Evolutionary conservation across 352 stramenopile genomes (phyloP).

Genomic region (Thalassiosira oceanica): DNA sequence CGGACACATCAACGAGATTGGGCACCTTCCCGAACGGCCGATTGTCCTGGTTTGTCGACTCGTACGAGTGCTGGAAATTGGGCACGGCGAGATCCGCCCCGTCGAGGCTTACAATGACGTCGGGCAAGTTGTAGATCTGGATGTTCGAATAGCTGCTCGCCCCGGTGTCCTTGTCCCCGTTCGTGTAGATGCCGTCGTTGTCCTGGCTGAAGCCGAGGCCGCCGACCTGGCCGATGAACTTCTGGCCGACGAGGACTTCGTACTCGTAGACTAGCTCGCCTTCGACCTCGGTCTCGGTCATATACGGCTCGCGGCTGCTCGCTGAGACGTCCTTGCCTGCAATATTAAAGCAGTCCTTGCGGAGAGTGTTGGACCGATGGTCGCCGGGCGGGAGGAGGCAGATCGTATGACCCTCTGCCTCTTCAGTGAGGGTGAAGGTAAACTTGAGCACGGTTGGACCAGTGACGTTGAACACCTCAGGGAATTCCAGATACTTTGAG

Average conservation of each 20-base stretch:
- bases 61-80: constrained; percentile 4
- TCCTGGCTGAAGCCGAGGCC: constrained; percentile 10
- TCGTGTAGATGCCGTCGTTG: constrained; percentile 5
- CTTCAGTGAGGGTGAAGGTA: constrained; percentile 9
- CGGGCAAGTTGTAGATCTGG: constrained; percentile 10
- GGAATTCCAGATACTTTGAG: constrained; percentile 65
- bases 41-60: constrained; percentile 2
- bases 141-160: constrained; percentile 9
- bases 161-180: not conserved
- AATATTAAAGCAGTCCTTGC: constrained; percentile 7
- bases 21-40: constrained; percentile 1
- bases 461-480: constrained; percentile 18
- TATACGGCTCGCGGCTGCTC: not conserved
- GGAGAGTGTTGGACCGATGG: not conserved
- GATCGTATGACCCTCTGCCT: constrained; percentile 7
- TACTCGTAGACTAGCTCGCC: not conserved
- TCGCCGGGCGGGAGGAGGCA: constrained; percentile 9
- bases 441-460: constrained; percentile 16
- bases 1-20: not conserved
- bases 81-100: not conserved
- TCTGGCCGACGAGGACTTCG: constrained; percentile 6
- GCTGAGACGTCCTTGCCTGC: not conserved
- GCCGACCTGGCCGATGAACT: constrained; percentile 4
- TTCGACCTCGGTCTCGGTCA: not conserved
- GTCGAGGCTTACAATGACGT: constrained; percentile 3